A percentile compares a stretch with the other conserved stretches of the same genome.
Conservation (phyloP, 805 yeast species). For the Saccharomycopsis microspora region DNA sequence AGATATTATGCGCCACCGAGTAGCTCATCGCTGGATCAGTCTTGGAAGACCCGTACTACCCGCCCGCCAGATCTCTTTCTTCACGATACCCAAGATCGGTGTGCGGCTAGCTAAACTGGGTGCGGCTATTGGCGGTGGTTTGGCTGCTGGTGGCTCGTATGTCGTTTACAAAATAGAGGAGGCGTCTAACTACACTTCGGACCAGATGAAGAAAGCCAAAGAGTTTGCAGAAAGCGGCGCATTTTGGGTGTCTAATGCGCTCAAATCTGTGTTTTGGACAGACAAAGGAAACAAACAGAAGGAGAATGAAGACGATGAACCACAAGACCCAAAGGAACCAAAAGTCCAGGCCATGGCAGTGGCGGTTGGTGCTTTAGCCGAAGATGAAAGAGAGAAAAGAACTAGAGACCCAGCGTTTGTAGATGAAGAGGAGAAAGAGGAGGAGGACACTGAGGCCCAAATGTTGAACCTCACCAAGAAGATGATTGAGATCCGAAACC, state of each 20-base stretch:
- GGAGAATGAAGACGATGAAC: conserved; percentile 20
- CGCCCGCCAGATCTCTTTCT: conserved; percentile 20
- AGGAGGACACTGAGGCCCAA: conserved; percentile 45
- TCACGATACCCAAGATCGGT: conserved; percentile 39
- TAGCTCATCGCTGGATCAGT: not conserved
- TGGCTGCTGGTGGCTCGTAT: conserved; percentile 92
- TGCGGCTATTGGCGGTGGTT: conserved; percentile 77
- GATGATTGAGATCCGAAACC: conserved; percentile 90
- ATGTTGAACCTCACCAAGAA: conserved; percentile 86
- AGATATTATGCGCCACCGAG: conserved; percentile 3
- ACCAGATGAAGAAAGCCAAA: conserved; percentile 47
- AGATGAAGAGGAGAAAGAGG: conserved; percentile 20
- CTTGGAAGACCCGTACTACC: not conserved
- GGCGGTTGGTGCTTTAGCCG: conserved; percentile 25
- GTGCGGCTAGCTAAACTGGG: conserved; percentile 53
- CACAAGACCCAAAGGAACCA: conserved; percentile 17
- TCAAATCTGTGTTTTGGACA: conserved; percentile 15
- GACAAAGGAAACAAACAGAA: conserved; percentile 22
- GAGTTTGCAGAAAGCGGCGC: conserved; percentile 49
- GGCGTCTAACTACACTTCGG: conserved; percentile 62
- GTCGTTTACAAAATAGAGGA: conserved; percentile 88
- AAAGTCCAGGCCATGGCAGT: conserved; percentile 33
- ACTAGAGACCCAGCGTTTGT: conserved; percentile 35
- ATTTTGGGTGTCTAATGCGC: conserved; percentile 25
- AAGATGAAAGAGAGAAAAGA: conserved; percentile 26